phyloP scores from a whole-genome alignment of 2,329 filamentous ascomycete genomes.

The Neurospora sp. region DNA sequence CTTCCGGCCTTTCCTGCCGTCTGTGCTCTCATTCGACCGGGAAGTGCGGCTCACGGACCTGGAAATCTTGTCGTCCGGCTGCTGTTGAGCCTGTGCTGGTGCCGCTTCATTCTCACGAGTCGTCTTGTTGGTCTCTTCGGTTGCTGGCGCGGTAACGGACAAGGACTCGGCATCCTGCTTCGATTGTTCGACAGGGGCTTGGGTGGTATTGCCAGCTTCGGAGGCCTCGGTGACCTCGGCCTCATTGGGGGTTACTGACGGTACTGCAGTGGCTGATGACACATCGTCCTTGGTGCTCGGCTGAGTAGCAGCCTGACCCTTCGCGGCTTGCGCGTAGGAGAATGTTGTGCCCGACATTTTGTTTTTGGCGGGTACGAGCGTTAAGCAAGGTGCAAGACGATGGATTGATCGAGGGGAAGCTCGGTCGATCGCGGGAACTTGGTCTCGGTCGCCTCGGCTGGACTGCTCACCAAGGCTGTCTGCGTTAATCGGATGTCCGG shows the following conservation, averaged over 20 bases:
- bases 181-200: conserved; percentile 15
- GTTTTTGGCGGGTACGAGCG: neutral
- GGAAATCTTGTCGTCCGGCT: conserved; percentile 25
- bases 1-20: conserved; percentile 51
- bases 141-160: conserved; percentile 26
- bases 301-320: conserved; percentile 51
- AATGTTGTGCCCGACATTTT: conserved; percentile 55
- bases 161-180: conserved; percentile 22
- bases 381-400: neutral
- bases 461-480: conserved; percentile 5
- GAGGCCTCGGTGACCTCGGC: conserved; percentile 23
- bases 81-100: conserved; percentile 9
- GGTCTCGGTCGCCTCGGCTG: conserved; percentile 9
- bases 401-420: neutral
- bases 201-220: conserved; percentile 17
- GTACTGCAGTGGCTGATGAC: conserved; percentile 25
- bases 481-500: conserved; percentile 14
- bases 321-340: conserved; percentile 93
- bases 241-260: conserved; percentile 27
- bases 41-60: conserved; percentile 53
- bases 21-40: conserved; percentile 58
- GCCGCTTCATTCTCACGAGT: conserved; percentile 10
- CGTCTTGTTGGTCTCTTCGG: conserved; percentile 17
- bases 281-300: conserved; percentile 29
- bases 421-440: neutral